Conservation (phyloP, 768 basidiomycete genomes). For the Boletus huronensis region DNA sequence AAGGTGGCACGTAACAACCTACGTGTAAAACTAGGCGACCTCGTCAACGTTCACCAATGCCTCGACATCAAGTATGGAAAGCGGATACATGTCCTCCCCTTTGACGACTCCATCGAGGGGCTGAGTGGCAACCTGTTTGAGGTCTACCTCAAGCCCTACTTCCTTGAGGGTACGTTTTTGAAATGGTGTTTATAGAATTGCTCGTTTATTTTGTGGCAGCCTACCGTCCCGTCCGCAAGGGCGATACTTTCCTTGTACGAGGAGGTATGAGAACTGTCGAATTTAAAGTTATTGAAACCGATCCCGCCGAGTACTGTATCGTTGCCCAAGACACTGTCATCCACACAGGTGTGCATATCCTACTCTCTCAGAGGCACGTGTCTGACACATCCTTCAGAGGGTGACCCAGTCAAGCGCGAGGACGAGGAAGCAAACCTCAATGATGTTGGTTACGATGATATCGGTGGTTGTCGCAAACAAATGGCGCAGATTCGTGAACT, state of each 20-base stretch:
- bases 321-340: conserved; percentile 99
- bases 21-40: conserved; percentile 94
- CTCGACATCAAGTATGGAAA: conserved; percentile 99
- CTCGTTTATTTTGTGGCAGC: conserved; percentile 38
- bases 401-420: conserved; percentile 97
- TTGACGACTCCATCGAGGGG: conserved; percentile 98
- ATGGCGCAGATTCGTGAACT: conserved; percentile 99
- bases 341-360: conserved; percentile 58
- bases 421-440: conserved; percentile 96
- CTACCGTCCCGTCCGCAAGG: conserved; percentile 95
- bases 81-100: conserved; percentile 92
- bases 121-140: conserved; percentile 98
- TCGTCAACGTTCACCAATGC: conserved; percentile 94
- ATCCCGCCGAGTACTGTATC: conserved; percentile 97
- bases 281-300: conserved; percentile 98
- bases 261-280: conserved; percentile 98
- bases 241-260: conserved; percentile 98
- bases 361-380: background rate
- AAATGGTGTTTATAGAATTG: background rate
- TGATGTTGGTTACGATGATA: conserved; percentile 98
- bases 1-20: conserved; percentile 99
- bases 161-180: conserved; percentile 75
- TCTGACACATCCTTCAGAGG: conserved; percentile 53
- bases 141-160: conserved; percentile 98
- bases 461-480: conserved; percentile 98